phyloP scores from a whole-genome alignment of 768 basidiomycete species.

The Leccinum variicolor region DNA sequence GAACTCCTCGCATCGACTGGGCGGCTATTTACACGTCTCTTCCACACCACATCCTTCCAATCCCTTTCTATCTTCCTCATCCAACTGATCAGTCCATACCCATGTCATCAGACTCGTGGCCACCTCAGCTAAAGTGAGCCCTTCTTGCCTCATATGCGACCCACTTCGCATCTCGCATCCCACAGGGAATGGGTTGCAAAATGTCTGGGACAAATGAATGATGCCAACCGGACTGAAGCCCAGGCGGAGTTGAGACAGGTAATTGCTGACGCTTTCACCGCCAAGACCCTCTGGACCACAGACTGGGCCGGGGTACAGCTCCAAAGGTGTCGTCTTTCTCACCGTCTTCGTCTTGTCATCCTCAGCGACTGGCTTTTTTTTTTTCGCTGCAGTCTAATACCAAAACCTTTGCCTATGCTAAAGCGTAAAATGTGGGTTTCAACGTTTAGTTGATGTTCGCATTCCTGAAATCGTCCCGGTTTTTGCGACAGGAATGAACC shows the following conservation, averaged over 20 bases:
- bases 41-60: not conserved
- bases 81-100: slow-evolving; percentile 8
- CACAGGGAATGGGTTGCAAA: slow-evolving; percentile 91
- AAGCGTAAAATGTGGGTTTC: slow-evolving; percentile 69
- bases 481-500: slow-evolving; percentile 36
- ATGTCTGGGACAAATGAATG: slow-evolving; percentile 89
- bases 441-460: not conserved
- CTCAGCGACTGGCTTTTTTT: slow-evolving; percentile 16
- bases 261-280: slow-evolving; percentile 89
- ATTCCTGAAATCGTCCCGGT: slow-evolving; percentile 7
- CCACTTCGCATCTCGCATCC: slow-evolving; percentile 11
- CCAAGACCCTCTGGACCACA: slow-evolving; percentile 85
- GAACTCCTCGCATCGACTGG: not conserved
- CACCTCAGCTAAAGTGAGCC: slow-evolving; percentile 70
- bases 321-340: slow-evolving; percentile 55
- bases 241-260: slow-evolving; percentile 94
- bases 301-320: slow-evolving; percentile 91
- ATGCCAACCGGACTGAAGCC: slow-evolving; percentile 81
- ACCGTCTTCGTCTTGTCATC: slow-evolving; percentile 3
- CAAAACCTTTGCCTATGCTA: slow-evolving; percentile 53
- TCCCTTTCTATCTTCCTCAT: not conserved
- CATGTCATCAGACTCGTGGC: slow-evolving; percentile 82
- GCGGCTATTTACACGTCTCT: slow-evolving; percentile 8
- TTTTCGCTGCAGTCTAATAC: slow-evolving; percentile 46
- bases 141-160: not conserved